Base-by-base conservation (phyloP, 495 filamentous ascomycete genomes). In the Neurospora sp. region DNA sequence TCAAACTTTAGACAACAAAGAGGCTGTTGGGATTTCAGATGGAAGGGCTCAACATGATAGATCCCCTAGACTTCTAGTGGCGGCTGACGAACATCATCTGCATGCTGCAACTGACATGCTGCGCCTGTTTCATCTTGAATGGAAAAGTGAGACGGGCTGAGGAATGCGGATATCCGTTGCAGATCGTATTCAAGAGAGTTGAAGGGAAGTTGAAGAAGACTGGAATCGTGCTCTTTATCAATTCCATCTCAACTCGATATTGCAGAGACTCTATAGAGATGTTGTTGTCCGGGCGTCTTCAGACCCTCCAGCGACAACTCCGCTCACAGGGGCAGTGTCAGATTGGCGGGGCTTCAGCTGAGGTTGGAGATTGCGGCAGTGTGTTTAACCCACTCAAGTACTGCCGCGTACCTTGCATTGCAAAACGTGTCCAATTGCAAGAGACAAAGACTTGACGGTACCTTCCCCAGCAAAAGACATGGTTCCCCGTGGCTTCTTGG, bases 391-490 rank as follows among this genome's bases (percentile, higher is more conserved):
- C 54, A 66, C 54, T 66, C 71, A 69, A 14, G 59, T 73, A 73
- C 72, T 44, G 72, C 38, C 59, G 72, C 72, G 72, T 73, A 73
- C 72, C 59, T 73, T 73, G 72, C 72, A 73, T 69, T 12, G 69
- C 23, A 4, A 38, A 44, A 46, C 39, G 23, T 37, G 27, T 31
- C 27, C 23, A 66, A 35, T 66, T 66, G 54, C 31, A 16, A 35
- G 27, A 16, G 54, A 16, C 54, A 16, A 18, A 35, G 54, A 66
- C 27, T 66, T 31, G 14, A 35, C 1, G 14, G 27, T 66, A 62
- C 54, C 54, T 35, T 37, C 54, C 54, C 12, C 54, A 62, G 54
- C 54, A 62, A 62, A 62, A 1, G 54, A 62, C 54, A 62, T 62
- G 54, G 54, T 35, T 62, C 54, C 48, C 54, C 23, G 54, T 62